These are phyloP conservation scores for Stagonosporopsis tanaceti DNA, from an alignment of 2,329 filamentous ascomycete genomes.

Conservation along the genomic window DNA sequence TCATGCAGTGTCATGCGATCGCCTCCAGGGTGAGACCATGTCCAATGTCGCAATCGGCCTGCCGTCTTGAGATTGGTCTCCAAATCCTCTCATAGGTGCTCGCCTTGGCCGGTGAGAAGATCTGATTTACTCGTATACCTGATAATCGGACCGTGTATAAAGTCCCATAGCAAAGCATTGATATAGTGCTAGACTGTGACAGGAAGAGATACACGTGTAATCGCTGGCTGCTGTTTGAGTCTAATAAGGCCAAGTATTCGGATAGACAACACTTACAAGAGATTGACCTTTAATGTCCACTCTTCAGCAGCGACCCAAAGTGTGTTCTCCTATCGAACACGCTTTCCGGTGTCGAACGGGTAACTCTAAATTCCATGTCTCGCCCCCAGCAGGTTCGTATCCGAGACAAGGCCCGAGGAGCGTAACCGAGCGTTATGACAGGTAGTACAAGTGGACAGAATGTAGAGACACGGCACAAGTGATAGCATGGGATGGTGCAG, in stretches of 20 bases:
- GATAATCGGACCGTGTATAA: not conserved
- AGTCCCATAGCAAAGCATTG: not conserved
- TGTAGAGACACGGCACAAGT: not conserved
- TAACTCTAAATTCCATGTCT: not conserved
- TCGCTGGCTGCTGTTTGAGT: not conserved
- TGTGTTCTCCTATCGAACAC: not conserved
- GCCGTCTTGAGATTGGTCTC: not conserved
- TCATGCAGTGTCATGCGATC: not conserved
- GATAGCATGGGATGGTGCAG: not conserved
- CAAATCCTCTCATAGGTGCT: not conserved
- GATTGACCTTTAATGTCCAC: not conserved
- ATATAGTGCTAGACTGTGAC: not conserved
- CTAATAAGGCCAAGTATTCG: not conserved
- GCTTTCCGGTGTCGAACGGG: not conserved
- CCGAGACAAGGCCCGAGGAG: not conserved
- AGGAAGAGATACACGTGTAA: not conserved
- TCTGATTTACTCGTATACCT: not conserved
- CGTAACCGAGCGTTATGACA: not conserved
- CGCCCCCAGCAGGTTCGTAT: not conserved
- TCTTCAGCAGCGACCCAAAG: not conserved
- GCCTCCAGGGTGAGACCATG: not conserved
- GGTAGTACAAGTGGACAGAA: not conserved
- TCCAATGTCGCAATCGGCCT: not conserved
- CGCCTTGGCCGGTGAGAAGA: not conserved
- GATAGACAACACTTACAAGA: not conserved